Percentiles rank a stretch among this genome's conserved stretches.
These are phyloP conservation scores for Umbilicus rupestris DNA, from an alignment of 164 flowering plant species.

Conservation along the genomic window DNA sequence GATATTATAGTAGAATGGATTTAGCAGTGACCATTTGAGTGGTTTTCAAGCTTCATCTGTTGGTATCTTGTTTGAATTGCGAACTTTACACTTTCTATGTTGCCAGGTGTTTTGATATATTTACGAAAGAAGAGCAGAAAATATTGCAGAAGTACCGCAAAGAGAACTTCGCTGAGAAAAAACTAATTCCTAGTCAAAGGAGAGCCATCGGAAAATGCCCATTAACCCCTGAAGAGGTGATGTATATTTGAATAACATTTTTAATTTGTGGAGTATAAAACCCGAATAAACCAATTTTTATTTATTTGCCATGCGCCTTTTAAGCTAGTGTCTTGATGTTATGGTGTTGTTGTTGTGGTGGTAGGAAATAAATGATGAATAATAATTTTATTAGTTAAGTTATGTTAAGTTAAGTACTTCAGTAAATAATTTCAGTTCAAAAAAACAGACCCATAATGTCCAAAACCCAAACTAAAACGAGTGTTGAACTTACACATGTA, in stretches of 20 bases:
- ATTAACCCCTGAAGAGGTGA: slow-evolving; percentile 98
- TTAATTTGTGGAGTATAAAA: background rate
- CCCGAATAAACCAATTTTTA: background rate
- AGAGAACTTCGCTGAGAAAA: slow-evolving; percentile 73
- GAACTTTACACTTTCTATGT: background rate
- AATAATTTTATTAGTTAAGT: no score
- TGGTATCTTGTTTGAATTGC: background rate
- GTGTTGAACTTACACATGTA: no score
- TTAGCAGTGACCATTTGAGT: background rate
- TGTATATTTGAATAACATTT: background rate
- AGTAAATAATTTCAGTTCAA: no score
- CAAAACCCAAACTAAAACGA: no score
- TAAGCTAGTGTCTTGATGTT: no score
- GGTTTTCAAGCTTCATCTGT: background rate
- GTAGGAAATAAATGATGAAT: no score
- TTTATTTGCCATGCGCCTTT: background rate
- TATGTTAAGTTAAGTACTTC: no score
- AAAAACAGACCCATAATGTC: no score
- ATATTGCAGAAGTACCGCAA: slow-evolving; percentile 62
- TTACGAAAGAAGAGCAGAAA: slow-evolving; percentile 56
- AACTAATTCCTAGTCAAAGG: slow-evolving; percentile 64
- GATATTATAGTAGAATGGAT: background rate
- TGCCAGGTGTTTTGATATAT: slow-evolving; percentile 87
- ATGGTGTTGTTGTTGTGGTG: no score
- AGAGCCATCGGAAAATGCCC: slow-evolving; percentile 97